Conservation (phyloP, 495 filamentous ascomycete species). For the Daldinia decipiens region DNA sequence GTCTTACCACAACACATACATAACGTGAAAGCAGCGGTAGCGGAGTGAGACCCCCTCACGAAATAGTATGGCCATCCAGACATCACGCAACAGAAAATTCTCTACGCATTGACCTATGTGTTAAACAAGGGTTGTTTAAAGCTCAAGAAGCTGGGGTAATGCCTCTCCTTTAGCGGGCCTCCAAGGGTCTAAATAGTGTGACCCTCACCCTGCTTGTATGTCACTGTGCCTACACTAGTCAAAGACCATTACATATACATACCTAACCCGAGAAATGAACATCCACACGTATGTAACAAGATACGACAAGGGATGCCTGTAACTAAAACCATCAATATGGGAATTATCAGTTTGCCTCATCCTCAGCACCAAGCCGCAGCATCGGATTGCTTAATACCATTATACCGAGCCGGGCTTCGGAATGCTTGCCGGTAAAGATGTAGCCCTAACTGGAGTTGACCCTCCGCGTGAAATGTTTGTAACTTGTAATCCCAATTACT, state of each 20-base stretch:
- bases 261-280: conserved; percentile 5
- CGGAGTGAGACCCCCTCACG: conserved; percentile 2
- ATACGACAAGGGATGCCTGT: not conserved
- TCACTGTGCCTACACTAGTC: no score
- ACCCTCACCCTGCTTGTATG: conserved; percentile 28
- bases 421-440: not conserved
- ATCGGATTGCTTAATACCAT: not conserved
- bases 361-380: not conserved
- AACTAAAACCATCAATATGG: conserved; percentile 7
- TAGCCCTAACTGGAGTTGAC: not conserved
- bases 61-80: conserved; percentile 8
- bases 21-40: conserved; percentile 26
- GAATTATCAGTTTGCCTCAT: conserved; percentile 16
- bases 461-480: no score
- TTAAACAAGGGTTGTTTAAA: conserved; percentile 23
- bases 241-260: not conserved
- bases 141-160: conserved; percentile 23
- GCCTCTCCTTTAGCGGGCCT: conserved; percentile 35
- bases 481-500: not conserved
- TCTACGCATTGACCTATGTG: conserved; percentile 35
- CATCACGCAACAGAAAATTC: conserved; percentile 35
- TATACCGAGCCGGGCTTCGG: not conserved
- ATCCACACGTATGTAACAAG: conserved; percentile 2
- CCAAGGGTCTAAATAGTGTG: conserved; percentile 28
- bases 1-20: conserved; percentile 3